Conservation (phyloP, 768 basidiomycete species). For the Rhodotorula taiwanensis region DNA sequence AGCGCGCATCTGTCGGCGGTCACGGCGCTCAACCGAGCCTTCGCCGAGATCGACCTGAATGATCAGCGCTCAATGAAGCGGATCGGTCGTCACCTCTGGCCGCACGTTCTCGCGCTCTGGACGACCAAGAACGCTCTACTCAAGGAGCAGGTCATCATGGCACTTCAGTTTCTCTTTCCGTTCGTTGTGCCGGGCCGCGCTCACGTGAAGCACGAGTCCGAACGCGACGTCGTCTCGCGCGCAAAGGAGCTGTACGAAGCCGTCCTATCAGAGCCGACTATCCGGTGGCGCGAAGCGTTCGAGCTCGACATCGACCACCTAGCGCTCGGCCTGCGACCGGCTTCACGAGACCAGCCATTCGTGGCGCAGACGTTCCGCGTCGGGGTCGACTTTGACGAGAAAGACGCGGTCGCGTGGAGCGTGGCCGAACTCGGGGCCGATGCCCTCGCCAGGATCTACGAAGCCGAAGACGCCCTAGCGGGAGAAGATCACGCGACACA, state of each 20-base stretch:
- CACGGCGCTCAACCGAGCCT: constrained; percentile 55
- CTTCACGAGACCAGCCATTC: constrained; percentile 49
- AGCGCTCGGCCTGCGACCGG: not conserved
- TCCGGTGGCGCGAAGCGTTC: constrained; percentile 31
- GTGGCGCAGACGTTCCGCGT: constrained; percentile 61
- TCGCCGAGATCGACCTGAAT: constrained; percentile 69
- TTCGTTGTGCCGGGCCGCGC: constrained; percentile 50
- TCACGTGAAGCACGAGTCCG: not conserved
- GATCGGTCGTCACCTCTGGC: constrained; percentile 62
- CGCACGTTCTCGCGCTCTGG: constrained; percentile 64
- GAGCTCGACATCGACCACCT: constrained; percentile 31
- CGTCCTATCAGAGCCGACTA: constrained; percentile 32
- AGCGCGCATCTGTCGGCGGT: constrained; percentile 73
- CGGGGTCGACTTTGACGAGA: constrained; percentile 63
- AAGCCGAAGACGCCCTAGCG: not conserved
- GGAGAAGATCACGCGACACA: not conserved
- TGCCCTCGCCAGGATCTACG: constrained; percentile 23
- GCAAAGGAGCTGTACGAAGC: constrained; percentile 27
- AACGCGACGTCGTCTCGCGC: not conserved
- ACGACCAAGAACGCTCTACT: constrained; percentile 64
- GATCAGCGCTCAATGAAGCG: constrained; percentile 54
- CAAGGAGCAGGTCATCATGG: constrained; percentile 72
- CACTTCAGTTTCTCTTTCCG: constrained; percentile 65
- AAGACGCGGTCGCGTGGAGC: constrained; percentile 71
- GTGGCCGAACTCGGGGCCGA: constrained; percentile 73